phyloP scores from a whole-genome alignment of 345 rosid genomes.

The Erodium maritimum region DNA sequence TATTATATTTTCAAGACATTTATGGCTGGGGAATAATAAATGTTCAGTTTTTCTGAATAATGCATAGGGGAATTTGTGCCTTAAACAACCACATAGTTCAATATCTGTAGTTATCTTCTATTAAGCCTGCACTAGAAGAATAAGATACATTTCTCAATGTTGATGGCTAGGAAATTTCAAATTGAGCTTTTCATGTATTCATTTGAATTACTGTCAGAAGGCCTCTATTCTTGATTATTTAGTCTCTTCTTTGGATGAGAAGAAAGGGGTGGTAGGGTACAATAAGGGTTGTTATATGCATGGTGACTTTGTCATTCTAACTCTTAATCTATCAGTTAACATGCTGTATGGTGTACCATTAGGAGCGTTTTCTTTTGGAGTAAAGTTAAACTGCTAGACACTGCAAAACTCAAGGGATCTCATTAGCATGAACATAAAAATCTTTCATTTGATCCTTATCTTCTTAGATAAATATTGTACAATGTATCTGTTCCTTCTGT shows the following conservation, averaged over 20 bases:
- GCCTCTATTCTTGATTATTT: too few relatives aligned
- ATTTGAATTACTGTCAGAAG: neutral
- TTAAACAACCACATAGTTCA: neutral
- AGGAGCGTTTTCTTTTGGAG: too few relatives aligned
- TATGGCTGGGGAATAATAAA: neutral
- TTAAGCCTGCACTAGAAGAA: neutral
- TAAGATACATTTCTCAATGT: neutral
- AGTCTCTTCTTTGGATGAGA: neutral
- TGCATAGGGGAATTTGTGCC: neutral
- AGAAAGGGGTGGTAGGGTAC: neutral
- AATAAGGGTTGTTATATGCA: too few relatives aligned
- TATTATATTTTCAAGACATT: neutral
- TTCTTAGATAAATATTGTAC: too few relatives aligned
- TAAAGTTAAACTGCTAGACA: too few relatives aligned
- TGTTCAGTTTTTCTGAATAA: neutral
- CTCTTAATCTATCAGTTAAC: neutral
- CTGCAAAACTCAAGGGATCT: too few relatives aligned
- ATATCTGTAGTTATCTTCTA: neutral
- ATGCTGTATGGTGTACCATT: neutral
- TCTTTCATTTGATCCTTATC: too few relatives aligned
- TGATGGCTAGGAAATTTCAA: too few relatives aligned
- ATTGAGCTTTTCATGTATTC: neutral
- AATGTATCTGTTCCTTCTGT: too few relatives aligned
- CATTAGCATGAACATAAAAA: too few relatives aligned
- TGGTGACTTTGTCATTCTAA: too few relatives aligned